Evolutionary conservation across 1,284 basidiomycete genomes (phyloP), one percentile per base, ranked within the genome.

Genomic region (Marasmius sp.): DNA sequence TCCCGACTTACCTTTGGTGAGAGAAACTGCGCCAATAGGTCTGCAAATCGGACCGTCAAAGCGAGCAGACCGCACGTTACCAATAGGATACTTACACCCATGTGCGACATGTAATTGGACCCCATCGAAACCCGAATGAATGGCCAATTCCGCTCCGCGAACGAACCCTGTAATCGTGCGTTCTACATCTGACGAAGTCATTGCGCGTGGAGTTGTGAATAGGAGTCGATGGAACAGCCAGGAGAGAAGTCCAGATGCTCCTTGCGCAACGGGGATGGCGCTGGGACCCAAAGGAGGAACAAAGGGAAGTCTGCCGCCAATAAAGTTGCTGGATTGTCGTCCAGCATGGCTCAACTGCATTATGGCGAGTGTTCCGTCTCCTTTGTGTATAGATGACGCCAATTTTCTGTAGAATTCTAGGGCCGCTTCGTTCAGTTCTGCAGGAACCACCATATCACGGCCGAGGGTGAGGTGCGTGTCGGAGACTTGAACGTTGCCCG

Each of bases 291-390:
- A 71, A 0, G 95, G 87, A 1, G 84, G 77, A 56, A 78, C 68
- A 69, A 87, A 85, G 10, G 83, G 79, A 18, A 68, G 67, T 16
- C 93, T 84, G 7, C 93, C 93, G 7, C 89, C 88, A 27, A 91
- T 70, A 54, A 93, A 65, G 63, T 89, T 89, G 38, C 86, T 80
- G 9, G 93, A 94, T 74, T 98, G 96, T 22, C 96, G 84, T 3
- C 96, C 96, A 0, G 87, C 78, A 71, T 98, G 96, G 41, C 84
- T 93, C 49, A 98, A 78, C 71, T 98, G 96, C 79, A 96, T 87
- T 60, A 93, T 79, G 11, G 88, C 85, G 11, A 92, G 74, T 2
- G 75, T 66, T 41, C 62, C 58, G 52, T 58, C 58, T 20, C 36
- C 59, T 9, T 78, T 79, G 63, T 85, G 85, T 27, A 91, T 87